Base-by-base conservation (phyloP, 1,284 basidiomycete species). In the Sporisorium exsertum region DNA sequence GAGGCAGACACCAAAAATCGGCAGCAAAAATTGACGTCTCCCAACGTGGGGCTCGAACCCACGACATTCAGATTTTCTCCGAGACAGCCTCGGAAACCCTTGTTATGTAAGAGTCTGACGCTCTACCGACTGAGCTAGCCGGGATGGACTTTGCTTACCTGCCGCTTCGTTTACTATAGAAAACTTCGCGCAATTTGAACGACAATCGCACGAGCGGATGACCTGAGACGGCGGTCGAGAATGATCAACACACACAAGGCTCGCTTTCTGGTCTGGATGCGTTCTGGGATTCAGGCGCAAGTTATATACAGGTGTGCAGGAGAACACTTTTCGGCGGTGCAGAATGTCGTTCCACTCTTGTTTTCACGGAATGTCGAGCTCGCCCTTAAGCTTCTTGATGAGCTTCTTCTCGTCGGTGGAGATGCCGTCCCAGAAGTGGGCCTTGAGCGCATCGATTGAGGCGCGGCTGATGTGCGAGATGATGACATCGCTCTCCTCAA, bases 401-500 rank as follows among this genome's bases (percentile, higher is more conserved):
- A 98, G 89, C 20, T 92, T 88, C 95, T 95, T 98, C 83, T 99
- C 97, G 72, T 96, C 93, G 75, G 90, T 92, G 27, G 92, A 90
- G 32, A 97, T 94, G 85, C 97, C 93, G 29, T 91, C 89, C 88
- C 94, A 93, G 89, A 97, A 98, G 35, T 92, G 92, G 9, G 89
- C 88, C 92, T 94, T 82, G 81, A 62, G 58, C 16, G 54, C 22
- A 86, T 99, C 97, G 79, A 99, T 97, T 80, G 93, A 95, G 84
- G 92, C 91, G 61, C 97, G 90, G 50, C 93, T 92, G 85, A 99
- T 93, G 72, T 93, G 92, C 68, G 94, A 95, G 60, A 96, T 89
- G 45, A 98, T 86, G 80, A 97, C 94, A 86, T 99, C 96, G 86
- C 94, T 94, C 58, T 98, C 95, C 84, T 97, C 94, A 85, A 99